A percentile compares a stretch with the other conserved stretches of the same genome.
Conservation (phyloP, 768 basidiomycete genomes). For the Crucibulum laeve region DNA sequence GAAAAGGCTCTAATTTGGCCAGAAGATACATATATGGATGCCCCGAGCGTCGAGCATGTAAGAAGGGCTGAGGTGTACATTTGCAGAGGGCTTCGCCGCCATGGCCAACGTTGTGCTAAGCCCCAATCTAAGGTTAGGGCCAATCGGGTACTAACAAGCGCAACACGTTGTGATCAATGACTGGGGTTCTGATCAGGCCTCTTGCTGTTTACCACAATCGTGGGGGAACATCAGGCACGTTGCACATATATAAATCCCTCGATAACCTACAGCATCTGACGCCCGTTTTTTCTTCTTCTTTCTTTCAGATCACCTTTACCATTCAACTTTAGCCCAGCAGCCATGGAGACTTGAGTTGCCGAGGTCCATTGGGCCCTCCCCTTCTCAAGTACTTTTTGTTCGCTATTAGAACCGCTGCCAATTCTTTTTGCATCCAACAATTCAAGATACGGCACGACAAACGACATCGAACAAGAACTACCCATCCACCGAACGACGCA, state of each 20-base stretch:
- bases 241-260: conserved; percentile 10
- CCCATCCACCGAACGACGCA: conserved; percentile 10
- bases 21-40: too few species aligned
- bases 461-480: too few species aligned
- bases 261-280: background rate
- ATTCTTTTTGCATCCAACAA: too few species aligned
- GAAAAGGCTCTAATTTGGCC: too few species aligned
- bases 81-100: too few species aligned
- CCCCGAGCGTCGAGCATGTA: too few species aligned
- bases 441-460: too few species aligned
- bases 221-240: conserved; percentile 18
- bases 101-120: background rate
- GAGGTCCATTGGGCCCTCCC: conserved; percentile 67
- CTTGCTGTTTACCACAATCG: background rate
- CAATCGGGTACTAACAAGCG: background rate
- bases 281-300: conserved; percentile 1
- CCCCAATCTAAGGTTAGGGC: background rate
- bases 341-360: conserved; percentile 75
- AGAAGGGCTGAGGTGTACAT: too few species aligned
- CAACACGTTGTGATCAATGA: background rate
- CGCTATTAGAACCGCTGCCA: conserved; percentile 17
- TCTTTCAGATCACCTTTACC: conserved; percentile 9
- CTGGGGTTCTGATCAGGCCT: background rate
- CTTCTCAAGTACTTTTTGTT: conserved; percentile 48
- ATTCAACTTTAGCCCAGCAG: conserved; percentile 10